Evolutionary conservation across 495 filamentous ascomycete species (phyloP).

Genomic region (Neurospora sp.): DNA sequence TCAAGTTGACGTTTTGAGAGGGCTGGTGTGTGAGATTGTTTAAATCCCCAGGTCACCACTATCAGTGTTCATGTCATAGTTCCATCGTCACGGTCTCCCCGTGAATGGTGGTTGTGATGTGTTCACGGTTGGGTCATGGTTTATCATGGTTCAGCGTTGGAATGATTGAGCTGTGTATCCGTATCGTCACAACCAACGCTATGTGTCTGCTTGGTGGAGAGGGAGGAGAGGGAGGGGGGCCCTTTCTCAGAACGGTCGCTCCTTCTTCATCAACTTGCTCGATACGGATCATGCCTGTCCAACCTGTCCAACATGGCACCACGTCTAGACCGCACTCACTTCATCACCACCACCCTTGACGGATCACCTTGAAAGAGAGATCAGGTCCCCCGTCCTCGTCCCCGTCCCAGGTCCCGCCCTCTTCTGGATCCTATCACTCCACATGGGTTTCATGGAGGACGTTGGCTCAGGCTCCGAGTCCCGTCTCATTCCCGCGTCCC

Average conservation of each 20-base stretch:
- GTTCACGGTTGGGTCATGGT: neutral
- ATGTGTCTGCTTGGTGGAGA: neutral
- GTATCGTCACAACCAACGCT: neutral
- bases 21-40: neutral
- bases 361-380: neutral
- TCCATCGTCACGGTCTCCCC: neutral
- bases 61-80: neutral
- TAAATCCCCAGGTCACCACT: neutral
- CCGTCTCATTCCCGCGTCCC: neutral
- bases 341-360: neutral
- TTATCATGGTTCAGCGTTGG: neutral
- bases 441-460: neutral
- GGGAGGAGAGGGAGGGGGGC: neutral
- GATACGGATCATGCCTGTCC: conserved; percentile 18
- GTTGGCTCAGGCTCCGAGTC: neutral
- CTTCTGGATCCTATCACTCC: neutral
- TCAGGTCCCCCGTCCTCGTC: neutral
- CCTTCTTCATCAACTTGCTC: neutral
- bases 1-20: neutral
- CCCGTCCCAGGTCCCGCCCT: neutral
- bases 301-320: conserved; percentile 14
- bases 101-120: neutral
- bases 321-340: conserved; percentile 12
- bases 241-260: neutral
- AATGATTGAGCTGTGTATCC: neutral